Conservation (phyloP, 225 moss, liverwort and hornwort genomes). For the Lunularia cruciata region DNA sequence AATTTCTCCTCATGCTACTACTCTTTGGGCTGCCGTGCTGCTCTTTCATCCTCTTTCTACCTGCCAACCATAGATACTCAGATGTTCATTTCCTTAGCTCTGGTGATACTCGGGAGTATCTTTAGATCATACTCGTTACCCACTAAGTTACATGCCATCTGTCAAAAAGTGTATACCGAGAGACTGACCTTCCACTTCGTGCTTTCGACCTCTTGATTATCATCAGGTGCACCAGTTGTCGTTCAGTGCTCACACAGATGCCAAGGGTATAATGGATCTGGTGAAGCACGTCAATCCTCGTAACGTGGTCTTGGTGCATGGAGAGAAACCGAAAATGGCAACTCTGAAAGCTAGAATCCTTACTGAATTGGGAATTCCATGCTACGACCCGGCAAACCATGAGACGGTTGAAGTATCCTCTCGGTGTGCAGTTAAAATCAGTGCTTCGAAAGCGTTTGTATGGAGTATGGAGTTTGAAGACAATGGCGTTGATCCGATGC, state of each 20-base stretch:
- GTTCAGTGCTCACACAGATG: conserved; percentile 96
- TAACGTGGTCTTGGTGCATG: conserved; percentile 90
- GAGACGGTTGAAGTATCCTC: conserved; percentile 84
- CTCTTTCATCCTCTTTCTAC: too few species aligned
- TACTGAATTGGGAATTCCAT: conserved; percentile 78
- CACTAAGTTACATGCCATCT: too few species aligned
- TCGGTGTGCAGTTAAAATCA: conserved; percentile 66
- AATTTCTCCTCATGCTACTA: too few species aligned
- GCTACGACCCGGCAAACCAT: conserved; percentile 91
- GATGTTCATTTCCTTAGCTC: too few species aligned
- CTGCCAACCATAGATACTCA: too few species aligned
- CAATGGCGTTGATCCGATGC: conserved; percentile 34
- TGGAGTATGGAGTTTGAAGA: conserved; percentile 32
- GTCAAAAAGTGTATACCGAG: too few species aligned
- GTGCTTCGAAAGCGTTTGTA: conserved; percentile 68
- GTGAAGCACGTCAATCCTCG: conserved; percentile 91
- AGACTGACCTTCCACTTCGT: not conserved
- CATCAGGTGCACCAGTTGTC: conserved; percentile 86
- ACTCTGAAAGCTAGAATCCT: conserved; percentile 69
- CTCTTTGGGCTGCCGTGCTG: too few species aligned
- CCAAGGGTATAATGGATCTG: conserved; percentile 96
- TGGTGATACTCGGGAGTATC: too few species aligned
- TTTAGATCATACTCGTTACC: too few species aligned
- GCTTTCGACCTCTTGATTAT: not conserved
- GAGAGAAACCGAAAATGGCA: conserved; percentile 96